Base-by-base conservation (phyloP, 2,329 filamentous ascomycete genomes). In the Apiospora arundinis region DNA sequence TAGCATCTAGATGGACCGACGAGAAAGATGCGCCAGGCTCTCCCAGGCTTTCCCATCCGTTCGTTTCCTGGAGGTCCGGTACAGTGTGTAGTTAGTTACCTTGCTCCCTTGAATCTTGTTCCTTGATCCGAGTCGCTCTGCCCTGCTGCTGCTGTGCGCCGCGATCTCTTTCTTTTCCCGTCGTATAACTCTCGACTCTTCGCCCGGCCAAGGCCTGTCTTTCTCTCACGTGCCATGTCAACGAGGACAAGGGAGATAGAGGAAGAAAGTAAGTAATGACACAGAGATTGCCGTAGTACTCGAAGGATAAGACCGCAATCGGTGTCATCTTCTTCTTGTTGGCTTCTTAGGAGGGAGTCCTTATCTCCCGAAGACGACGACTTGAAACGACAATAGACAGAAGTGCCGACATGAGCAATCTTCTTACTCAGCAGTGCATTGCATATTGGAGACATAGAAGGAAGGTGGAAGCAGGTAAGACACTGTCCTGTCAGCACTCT, bases 401-500 rank as follows among this genome's bases (percentile, higher is more conserved):
- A 60, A 63, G 56, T 63, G 56, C 56, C 56, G 56, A 40, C 56
- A 40, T 63, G 18, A 12, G 18, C 14, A 37, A n/a, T 16, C 12
- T 45, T 45, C 42, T 45, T 40, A 63, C 56, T 63, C 56, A 63
- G 56, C 56, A 63, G 42, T 45, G 45, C 45, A 48, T 12, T 40
- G 56, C 32, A 63, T 63, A 63, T 40, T 63, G 40, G 56, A 63
- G 7, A 40, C 12, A n/a, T 8, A 40, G 32, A n/a, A 37, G 28
- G 28, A 37, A 56, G 49, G 42, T 45, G 40, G 12, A 25, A 25
- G 1, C 3, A 28, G 11, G 56, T 63, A 63, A 63, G 56, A 63
- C 56, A 40, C 32, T 60, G 56, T 63, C 56, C 32, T 60, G 56
- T 63, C 28, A 63, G 56, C 56, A 63, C 56, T 63, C 56, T 63